These are phyloP conservation scores for Colletotrichum costaricense DNA, from an alignment of 2,329 filamentous ascomycete genomes.

Conservation along the genomic window DNA sequence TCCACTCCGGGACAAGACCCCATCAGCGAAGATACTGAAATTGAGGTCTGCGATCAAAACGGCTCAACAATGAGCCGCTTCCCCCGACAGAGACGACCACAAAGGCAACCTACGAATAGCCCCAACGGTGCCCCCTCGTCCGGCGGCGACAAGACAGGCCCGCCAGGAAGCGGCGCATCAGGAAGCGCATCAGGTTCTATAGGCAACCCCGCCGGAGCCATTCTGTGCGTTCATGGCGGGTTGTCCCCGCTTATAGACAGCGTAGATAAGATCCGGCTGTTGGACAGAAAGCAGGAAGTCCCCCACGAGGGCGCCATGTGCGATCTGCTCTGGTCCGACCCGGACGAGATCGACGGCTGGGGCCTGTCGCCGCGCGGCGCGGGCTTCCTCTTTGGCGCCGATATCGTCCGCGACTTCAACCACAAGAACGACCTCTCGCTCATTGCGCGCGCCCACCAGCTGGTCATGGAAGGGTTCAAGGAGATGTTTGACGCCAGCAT, in stretches of 20 bases:
- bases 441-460: constrained; percentile 93
- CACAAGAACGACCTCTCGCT: constrained; percentile 91
- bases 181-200: constrained; percentile 72
- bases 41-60: constrained; percentile 89
- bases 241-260: constrained; percentile 91
- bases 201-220: constrained; percentile 80
- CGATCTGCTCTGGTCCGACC: constrained; percentile 97
- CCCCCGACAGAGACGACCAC: constrained; percentile 54
- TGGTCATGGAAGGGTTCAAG: constrained; percentile 99
- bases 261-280: constrained; percentile 93
- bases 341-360: constrained; percentile 98
- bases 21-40: constrained; percentile 82
- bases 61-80: constrained; percentile 83
- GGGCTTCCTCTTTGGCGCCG: constrained; percentile 93
- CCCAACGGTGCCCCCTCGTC: constrained; percentile 45
- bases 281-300: constrained; percentile 98
- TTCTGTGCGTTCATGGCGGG: constrained; percentile 95
- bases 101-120: constrained; percentile 40
- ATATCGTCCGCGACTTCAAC: constrained; percentile 97
- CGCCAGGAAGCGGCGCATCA: constrained; percentile 83
- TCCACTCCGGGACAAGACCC: constrained; percentile 58
- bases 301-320: constrained; percentile 99
- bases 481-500: constrained; percentile 98
- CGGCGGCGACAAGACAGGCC: constrained; percentile 66
- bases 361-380: constrained; percentile 93